A percentile compares a stretch with the other conserved stretches of the same genome.
phyloP scores from a whole-genome alignment of 2,329 filamentous ascomycete species.

The Plectosphaerella plurivora region DNA sequence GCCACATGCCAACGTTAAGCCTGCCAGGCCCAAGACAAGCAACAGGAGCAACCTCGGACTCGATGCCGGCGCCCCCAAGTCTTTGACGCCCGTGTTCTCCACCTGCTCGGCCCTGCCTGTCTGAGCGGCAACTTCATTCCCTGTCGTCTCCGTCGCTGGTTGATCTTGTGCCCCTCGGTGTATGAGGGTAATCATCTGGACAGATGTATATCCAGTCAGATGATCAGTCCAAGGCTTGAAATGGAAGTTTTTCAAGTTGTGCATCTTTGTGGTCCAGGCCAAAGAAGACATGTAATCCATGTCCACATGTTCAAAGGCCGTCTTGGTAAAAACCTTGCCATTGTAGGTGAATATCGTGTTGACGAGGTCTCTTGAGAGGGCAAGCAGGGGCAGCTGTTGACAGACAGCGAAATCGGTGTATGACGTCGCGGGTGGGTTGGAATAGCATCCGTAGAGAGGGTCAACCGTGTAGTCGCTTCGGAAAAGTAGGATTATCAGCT shows the following conservation, averaged over 20 bases:
- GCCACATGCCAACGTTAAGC: too few species aligned
- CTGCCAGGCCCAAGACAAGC: too few species aligned
- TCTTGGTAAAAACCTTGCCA: not conserved
- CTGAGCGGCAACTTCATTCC: not conserved
- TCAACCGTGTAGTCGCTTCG: not conserved
- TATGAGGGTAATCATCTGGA: not conserved
- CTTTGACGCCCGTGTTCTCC: too few species aligned
- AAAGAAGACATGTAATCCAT: not conserved
- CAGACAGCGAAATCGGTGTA: not conserved
- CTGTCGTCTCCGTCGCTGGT: not conserved
- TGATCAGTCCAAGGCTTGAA: not conserved
- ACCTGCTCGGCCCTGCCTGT: too few species aligned
- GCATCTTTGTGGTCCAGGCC: not conserved
- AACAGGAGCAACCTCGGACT: too few species aligned
- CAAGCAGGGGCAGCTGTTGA: not conserved
- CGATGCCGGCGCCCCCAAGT: too few species aligned
- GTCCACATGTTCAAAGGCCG: not conserved
- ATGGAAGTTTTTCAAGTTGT: too few species aligned
- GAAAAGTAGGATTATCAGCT: not conserved
- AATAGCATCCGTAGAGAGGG: not conserved
- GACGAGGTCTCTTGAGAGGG: not conserved
- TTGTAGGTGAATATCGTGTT: not conserved
- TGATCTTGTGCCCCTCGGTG: not conserved
- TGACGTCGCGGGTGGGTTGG: not conserved
- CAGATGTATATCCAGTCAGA: not conserved